These are phyloP conservation scores for Blastobotrys buckinghamii DNA, from an alignment of 1,139 yeast genomes.

Conservation along the genomic window DNA sequence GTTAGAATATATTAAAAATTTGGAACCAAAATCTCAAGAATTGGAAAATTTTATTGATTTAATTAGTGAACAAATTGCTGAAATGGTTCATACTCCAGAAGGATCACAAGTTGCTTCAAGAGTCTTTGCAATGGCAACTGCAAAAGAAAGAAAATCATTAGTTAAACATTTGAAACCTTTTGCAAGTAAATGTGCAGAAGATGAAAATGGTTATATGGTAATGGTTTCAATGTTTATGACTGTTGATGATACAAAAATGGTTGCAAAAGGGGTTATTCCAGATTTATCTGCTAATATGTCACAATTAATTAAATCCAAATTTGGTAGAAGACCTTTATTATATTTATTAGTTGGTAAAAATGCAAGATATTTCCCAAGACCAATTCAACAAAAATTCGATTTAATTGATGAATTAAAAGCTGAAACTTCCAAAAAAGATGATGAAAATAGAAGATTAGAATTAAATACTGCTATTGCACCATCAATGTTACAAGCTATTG, in stretches of 20 bases:
- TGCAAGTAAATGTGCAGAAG: slow-evolving; percentile 64
- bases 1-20: slow-evolving; percentile 76
- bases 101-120: slow-evolving; percentile 88
- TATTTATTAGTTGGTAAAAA: slow-evolving; percentile 75
- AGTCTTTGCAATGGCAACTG: slow-evolving; percentile 74
- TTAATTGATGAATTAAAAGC: slow-evolving; percentile 60
- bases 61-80: slow-evolving; percentile 84
- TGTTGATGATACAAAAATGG: slow-evolving; percentile 88
- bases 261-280: slow-evolving; percentile 62
- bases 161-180: slow-evolving; percentile 70
- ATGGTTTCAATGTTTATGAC: slow-evolving; percentile 74
- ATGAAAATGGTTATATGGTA: slow-evolving; percentile 82
- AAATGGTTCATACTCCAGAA: slow-evolving; percentile 89
- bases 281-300: slow-evolving; percentile 54
- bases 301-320: slow-evolving; percentile 61
- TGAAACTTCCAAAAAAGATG: slow-evolving; percentile 72
- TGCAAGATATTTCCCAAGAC: slow-evolving; percentile 77
- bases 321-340: slow-evolving; percentile 82
- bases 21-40: slow-evolving; percentile 51
- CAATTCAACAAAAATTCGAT: slow-evolving; percentile 52
- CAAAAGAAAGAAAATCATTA: slow-evolving; percentile 84
- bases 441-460: slow-evolving; percentile 68
- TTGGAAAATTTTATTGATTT: slow-evolving; percentile 78
- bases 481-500: slow-evolving; percentile 50
- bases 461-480: slow-evolving; percentile 63